Evolutionary conservation across 1,139 yeast species (phyloP).

Genomic region (Protomyces arabidopsidicola): DNA sequence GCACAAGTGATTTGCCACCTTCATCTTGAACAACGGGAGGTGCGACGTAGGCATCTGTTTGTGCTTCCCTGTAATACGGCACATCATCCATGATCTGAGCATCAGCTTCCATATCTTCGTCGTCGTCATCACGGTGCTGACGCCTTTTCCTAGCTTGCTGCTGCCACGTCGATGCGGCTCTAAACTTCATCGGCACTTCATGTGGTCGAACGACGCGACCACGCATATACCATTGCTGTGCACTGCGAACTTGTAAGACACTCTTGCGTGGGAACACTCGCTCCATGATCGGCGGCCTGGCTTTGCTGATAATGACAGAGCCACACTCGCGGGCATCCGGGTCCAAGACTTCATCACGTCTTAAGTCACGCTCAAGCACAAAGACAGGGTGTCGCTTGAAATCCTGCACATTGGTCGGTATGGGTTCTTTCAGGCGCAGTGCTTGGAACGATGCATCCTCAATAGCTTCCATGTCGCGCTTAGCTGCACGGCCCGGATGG

Average conservation of each 20-base stretch:
- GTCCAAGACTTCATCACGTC: conserved; percentile 63
- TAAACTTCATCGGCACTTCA: conserved; percentile 54
- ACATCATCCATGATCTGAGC: conserved; percentile 47
- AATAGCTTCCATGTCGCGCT: conserved; percentile 51
- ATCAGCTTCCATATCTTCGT: conserved; percentile 41
- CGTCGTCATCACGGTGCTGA: conserved; percentile 37
- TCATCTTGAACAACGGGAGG: conserved; percentile 61
- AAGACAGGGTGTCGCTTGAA: conserved; percentile 86
- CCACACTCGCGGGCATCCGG: conserved; percentile 70
- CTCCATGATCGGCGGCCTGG: conserved; percentile 34
- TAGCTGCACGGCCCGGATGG: background rate
- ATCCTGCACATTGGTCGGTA: conserved; percentile 79
- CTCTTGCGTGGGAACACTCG: conserved; percentile 62
- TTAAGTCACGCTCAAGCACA: conserved; percentile 64
- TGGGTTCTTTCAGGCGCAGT: conserved; percentile 69
- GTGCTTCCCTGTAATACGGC: conserved; percentile 64
- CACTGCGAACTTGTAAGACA: conserved; percentile 61
- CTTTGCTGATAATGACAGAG: conserved; percentile 46
- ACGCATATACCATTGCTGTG: conserved; percentile 78
- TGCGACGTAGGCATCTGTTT: conserved; percentile 67
- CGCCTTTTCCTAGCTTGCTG: conserved; percentile 29
- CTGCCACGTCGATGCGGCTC: background rate
- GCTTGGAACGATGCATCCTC: conserved; percentile 68
- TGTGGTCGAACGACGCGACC: conserved; percentile 73
- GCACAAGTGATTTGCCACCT: conserved; percentile 41